Evolutionary conservation across 1,284 basidiomycete species (phyloP).

Genomic region (Boletus semigastroideus): DNA sequence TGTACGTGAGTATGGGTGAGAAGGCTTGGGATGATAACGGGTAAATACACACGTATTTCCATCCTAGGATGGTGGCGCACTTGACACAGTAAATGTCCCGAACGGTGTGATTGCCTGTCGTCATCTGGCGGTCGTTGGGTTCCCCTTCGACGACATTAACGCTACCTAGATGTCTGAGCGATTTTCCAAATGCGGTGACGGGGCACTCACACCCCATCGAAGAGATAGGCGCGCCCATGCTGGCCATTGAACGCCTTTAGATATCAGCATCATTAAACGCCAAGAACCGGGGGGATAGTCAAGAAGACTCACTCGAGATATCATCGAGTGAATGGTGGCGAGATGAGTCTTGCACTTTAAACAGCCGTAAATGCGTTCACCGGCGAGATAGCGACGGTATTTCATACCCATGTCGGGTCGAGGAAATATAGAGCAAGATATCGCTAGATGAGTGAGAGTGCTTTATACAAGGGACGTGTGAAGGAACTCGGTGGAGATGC

Average conservation of each 20-base stretch:
- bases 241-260: slow-evolving; percentile 88
- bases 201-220: slow-evolving; percentile 80
- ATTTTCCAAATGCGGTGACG: slow-evolving; percentile 1
- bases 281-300: neutral
- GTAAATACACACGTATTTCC: slow-evolving; percentile 83
- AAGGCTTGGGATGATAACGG: neutral
- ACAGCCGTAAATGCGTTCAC: slow-evolving; percentile 90
- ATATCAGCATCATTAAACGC: slow-evolving; percentile 14
- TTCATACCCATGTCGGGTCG: slow-evolving; percentile 75
- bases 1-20: neutral
- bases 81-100: slow-evolving; percentile 93
- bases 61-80: slow-evolving; percentile 83
- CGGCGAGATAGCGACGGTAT: slow-evolving; percentile 85
- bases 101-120: slow-evolving; percentile 94
- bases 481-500: slow-evolving; percentile 17
- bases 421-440: neutral
- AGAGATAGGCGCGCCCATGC: slow-evolving; percentile 92
- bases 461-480: slow-evolving; percentile 36
- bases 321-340: slow-evolving; percentile 88
- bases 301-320: slow-evolving; percentile 73
- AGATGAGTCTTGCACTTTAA: slow-evolving; percentile 91
- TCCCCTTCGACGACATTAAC: slow-evolving; percentile 90
- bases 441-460: slow-evolving; percentile 3
- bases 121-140: slow-evolving; percentile 91
- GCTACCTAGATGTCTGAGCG: slow-evolving; percentile 40